Conservation (phyloP, 805 yeast genomes). For the Candida koratica region DNA sequence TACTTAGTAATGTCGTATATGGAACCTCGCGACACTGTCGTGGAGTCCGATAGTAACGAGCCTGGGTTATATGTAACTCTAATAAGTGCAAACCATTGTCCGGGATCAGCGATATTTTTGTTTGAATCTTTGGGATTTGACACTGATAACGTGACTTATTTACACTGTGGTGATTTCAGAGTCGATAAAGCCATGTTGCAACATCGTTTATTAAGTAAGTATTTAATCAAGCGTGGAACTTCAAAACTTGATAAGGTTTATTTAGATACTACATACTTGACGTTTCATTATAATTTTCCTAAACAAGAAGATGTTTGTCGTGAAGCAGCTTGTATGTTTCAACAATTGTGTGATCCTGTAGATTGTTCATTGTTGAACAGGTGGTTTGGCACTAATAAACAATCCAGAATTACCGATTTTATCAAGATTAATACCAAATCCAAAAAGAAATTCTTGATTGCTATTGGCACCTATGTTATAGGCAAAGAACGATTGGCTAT, state of each 20-base stretch:
- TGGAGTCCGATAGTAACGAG: conserved; percentile 10
- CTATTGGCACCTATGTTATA: conserved; percentile 86
- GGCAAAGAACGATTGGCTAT: conserved; percentile 89
- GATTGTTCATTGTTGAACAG: conserved; percentile 21
- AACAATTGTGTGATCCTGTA: conserved; percentile 31
- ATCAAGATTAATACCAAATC: conserved; percentile 11
- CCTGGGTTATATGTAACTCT: conserved; percentile 51
- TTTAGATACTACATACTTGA: conserved; percentile 86
- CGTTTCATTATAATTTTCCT: conserved; percentile 74
- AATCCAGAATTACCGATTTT: conserved; percentile 40
- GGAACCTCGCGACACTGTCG: neutral
- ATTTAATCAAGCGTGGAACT: conserved; percentile 13
- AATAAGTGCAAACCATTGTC: conserved; percentile 92
- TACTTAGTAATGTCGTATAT: conserved; percentile 21
- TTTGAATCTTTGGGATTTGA: conserved; percentile 46
- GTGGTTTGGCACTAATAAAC: conserved; percentile 35
- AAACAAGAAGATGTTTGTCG: conserved; percentile 66
- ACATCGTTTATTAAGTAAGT: conserved; percentile 28
- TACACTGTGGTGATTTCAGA: conserved; percentile 95
- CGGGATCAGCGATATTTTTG: conserved; percentile 84
- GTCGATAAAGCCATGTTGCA: conserved; percentile 52
- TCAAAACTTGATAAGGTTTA: conserved; percentile 55
- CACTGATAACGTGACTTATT: conserved; percentile 27
- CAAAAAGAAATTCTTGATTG: conserved; percentile 45
- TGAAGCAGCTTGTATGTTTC: conserved; percentile 52